Evolutionary conservation across 768 basidiomycete species (phyloP).

Genomic region (Boletus rubropictus): DNA sequence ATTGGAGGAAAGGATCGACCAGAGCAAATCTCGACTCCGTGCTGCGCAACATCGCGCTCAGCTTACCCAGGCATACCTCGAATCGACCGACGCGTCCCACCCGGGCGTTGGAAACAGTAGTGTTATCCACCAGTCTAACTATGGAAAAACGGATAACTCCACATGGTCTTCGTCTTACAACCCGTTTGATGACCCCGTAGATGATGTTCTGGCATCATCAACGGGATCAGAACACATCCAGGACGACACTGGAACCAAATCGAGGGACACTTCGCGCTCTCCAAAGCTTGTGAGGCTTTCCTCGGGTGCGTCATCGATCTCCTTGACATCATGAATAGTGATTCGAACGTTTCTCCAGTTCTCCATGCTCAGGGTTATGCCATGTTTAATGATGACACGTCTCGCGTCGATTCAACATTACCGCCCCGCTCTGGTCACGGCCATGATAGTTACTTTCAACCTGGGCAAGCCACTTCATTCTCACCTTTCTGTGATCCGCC

Average conservation of each 20-base stretch:
- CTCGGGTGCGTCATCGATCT: conserved; percentile 28
- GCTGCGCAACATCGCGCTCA: conserved; percentile 56
- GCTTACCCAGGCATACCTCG: conserved; percentile 33
- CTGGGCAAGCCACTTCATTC: conserved; percentile 33
- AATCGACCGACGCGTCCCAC: conserved; percentile 14
- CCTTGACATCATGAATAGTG: conserved; percentile 7
- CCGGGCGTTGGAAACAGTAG: conserved; percentile 3
- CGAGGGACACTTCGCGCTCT: conserved; percentile 16
- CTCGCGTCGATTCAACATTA: conserved; percentile 23
- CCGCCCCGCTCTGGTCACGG: conserved; percentile 9
- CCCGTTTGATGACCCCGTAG: conserved; percentile 25
- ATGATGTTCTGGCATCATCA: conserved; percentile 17
- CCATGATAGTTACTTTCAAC: conserved; percentile 13
- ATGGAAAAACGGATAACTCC: conserved; percentile 13
- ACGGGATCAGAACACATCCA: conserved; percentile 8
- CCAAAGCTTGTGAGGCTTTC: conserved; percentile 28
- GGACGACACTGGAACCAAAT: conserved; percentile 10
- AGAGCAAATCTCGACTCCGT: conserved; percentile 55
- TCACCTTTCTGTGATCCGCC: conserved; percentile 48
- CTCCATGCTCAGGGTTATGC: conserved; percentile 36
- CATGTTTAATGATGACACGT: conserved; percentile 38
- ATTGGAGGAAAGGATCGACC: conserved; percentile 64
- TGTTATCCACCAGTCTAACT: conserved; percentile 4
- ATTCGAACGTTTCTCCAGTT: conserved; percentile 10
- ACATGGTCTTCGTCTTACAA: conserved; percentile 28